Base-by-base conservation (phyloP, 2,329 filamentous ascomycete species). In the Aureobasidium sp. region DNA sequence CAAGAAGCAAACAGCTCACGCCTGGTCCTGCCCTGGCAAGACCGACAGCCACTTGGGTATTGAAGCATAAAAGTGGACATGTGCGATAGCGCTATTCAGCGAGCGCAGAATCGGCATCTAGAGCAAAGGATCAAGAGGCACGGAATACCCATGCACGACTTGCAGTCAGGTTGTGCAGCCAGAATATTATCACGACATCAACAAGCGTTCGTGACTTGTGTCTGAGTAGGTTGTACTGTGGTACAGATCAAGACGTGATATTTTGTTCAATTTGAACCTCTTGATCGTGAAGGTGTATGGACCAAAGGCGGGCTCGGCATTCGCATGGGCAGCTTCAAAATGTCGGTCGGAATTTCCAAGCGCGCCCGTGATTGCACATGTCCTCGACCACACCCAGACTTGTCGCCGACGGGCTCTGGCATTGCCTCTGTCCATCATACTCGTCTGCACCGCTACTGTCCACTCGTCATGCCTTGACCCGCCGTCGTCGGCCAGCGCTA, bases 371-470 rank as follows among this genome's bases (percentile, higher is more conserved):
- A 55, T 42, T 17, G 56, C 56, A 63, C 47, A 67, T 68, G 66
- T 61, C 64, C 75, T 77, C 57, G 73, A 70, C 66, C 66, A 66
- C 69, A 44, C 67, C 69, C 57, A 72, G 67, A 67, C 68, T 76
- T 59, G 68, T 73, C 67, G 72, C 74, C 68, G 85, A 88, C 71
- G 83, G 84, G 64, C 78, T 88, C 49, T 87, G 84, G 83, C 82
- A 82, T 69, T 86, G 82, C 69, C 75, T 88, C 17, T 87, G 83
- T 68, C 85, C 85, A 14, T 80, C 79, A 9, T 76, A 83, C 62
- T 62, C 51, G 17, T 17, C 25, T 3, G 49, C 25, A 17, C 37
- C 64, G 29, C 47, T 51, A 11, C 15, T 47, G 20, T 25, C 62
- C 15, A 42, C 62, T 14, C 60, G 44, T 6, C 31, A 63, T 37